Conservation (phyloP, 257 asterid genomes). For the Solanum appendiculatum region DNA sequence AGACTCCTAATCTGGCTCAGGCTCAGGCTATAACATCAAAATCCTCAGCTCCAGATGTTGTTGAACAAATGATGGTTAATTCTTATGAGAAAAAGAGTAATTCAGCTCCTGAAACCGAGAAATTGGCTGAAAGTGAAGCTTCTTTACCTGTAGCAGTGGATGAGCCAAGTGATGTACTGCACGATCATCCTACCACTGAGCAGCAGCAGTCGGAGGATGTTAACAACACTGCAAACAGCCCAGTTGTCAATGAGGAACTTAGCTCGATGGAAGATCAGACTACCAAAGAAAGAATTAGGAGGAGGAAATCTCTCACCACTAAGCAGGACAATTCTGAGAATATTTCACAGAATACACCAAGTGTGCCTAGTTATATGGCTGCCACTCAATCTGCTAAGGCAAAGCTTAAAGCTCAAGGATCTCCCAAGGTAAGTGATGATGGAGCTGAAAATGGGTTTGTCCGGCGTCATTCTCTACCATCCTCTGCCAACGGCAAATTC, state of each 20-base stretch:
- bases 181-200: background rate
- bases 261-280: slow-evolving; percentile 12
- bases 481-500: slow-evolving; percentile 30
- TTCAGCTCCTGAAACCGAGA: background rate
- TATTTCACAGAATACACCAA: slow-evolving; percentile 7
- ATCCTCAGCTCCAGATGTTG: slow-evolving; percentile 25
- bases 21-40: slow-evolving; percentile 8
- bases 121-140: background rate
- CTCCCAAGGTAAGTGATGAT: slow-evolving; percentile 36
- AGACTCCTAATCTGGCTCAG: slow-evolving; percentile 17
- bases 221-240: background rate
- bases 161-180: background rate
- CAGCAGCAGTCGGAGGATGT: slow-evolving; percentile 5
- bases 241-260: slow-evolving; percentile 13
- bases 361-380: slow-evolving; percentile 53
- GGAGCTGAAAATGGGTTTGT: slow-evolving; percentile 21
- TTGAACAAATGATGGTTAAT: slow-evolving; percentile 23
- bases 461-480: slow-evolving; percentile 47
- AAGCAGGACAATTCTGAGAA: slow-evolving; percentile 16
- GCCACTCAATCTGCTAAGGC: slow-evolving; percentile 53
- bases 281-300: slow-evolving; percentile 10
- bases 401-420: slow-evolving; percentile 34
- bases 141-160: background rate
- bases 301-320: slow-evolving; percentile 32
- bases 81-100: slow-evolving; percentile 13